Percentiles rank a stretch among this genome's conserved stretches.
Conservation (phyloP, 2,329 filamentous ascomycete genomes). For the Fonsecaea monophora region DNA sequence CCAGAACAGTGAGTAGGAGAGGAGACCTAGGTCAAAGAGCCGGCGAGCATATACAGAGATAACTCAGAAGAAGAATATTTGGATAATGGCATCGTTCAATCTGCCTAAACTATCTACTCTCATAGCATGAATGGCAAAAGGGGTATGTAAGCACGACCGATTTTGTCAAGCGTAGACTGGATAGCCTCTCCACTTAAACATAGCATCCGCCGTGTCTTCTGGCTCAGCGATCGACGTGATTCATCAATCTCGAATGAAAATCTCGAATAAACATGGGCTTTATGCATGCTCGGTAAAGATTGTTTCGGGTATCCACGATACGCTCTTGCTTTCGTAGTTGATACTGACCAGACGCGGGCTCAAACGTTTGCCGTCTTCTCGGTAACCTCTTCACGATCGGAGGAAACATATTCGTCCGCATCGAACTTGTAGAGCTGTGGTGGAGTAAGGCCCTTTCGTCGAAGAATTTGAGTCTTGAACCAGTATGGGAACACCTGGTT, state of each 20-base stretch:
- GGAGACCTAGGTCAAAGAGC: too few relatives aligned
- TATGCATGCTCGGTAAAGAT: not conserved
- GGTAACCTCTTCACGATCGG: constrained; percentile 6
- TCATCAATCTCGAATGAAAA: too few relatives aligned
- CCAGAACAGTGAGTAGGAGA: too few relatives aligned
- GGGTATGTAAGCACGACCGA: constrained; percentile 9
- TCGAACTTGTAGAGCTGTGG: constrained; percentile 62
- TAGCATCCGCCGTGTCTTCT: not conserved
- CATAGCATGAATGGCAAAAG: not conserved
- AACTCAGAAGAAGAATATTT: too few relatives aligned
- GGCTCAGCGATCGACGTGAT: not conserved
- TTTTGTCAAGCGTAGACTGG: not conserved
- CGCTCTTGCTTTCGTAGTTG: not conserved
- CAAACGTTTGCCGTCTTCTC: constrained; percentile 6
- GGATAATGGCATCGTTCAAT: not conserved
- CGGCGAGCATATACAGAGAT: too few relatives aligned
- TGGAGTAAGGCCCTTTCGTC: constrained; percentile 55
- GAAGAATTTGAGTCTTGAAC: constrained; percentile 64
- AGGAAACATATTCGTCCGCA: constrained; percentile 18
- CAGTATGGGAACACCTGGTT: constrained; percentile 66
- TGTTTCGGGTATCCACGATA: not conserved
- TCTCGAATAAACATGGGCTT: not conserved
- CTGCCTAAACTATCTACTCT: constrained; percentile 1
- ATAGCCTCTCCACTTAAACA: not conserved
- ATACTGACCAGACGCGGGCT: not conserved